Evolutionary conservation across 83 land plant species (phyloP).

Genomic region (Thuja plicata): DNA sequence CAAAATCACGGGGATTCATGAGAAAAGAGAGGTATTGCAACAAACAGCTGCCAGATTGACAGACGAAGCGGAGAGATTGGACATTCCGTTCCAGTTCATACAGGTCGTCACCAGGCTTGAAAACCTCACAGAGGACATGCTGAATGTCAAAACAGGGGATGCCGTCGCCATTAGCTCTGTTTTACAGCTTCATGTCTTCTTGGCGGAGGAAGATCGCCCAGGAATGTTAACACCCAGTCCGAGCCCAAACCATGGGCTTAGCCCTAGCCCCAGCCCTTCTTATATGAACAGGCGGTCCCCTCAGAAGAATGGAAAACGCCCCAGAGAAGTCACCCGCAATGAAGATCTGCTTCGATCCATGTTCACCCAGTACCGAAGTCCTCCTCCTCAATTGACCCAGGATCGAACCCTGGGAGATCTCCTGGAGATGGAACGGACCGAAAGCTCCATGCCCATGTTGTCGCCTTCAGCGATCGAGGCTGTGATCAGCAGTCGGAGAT

Average conservation of each 20-base stretch:
- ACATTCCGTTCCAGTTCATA: slow-evolving; percentile 83
- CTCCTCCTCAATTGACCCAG: background rate
- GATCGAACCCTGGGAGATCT: slow-evolving; percentile 35
- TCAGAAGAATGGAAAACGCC: background rate
- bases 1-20: slow-evolving; percentile 66
- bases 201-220: slow-evolving; percentile 29
- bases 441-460: background rate
- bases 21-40: slow-evolving; percentile 50
- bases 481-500: background rate
- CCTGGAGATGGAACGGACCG: slow-evolving; percentile 34
- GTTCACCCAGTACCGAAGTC: background rate
- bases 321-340: slow-evolving; percentile 11
- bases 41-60: slow-evolving; percentile 45
- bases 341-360: slow-evolving; percentile 20
- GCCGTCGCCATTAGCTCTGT: slow-evolving; percentile 71
- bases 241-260: too few relatives aligned
- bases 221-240: background rate
- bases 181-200: slow-evolving; percentile 60
- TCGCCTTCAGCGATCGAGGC: background rate
- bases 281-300: background rate
- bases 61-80: slow-evolving; percentile 73
- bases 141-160: slow-evolving; percentile 76
- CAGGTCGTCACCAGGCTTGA: slow-evolving; percentile 48
- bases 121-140: slow-evolving; percentile 49
- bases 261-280: too few relatives aligned